Base-by-base conservation (phyloP, 2,329 filamentous ascomycete species). In the Alternaria ethzedia region DNA sequence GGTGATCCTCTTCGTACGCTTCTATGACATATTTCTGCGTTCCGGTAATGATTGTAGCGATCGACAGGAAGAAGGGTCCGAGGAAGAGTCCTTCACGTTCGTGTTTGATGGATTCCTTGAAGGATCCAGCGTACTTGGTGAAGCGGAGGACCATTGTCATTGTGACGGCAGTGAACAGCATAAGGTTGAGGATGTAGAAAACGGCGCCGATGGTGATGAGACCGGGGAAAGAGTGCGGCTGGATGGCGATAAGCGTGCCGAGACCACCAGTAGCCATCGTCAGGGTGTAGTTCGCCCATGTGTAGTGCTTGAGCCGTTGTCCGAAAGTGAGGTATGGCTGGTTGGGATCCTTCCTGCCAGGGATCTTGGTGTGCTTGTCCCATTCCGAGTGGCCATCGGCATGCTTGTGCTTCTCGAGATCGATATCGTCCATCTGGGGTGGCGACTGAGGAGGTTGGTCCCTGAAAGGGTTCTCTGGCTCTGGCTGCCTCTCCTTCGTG, bases 31-130 rank as follows among this genome's bases (percentile, higher is more conserved):
- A 80, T 55, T 76, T 78, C 45, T 82, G 80, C 13, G 81, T 82
- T 17, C 80, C 78, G 4, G 77, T 75, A 57, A 83, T 81, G 67
- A 83, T 82, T 10, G 80, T 82, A 5, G 82, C 77, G 20, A 79
- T 55, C 0, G 76, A 78, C 9, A 80, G 75, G 57, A 77, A 84
- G 70, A 84, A 79, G 5, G 82, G 82, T 3, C 80, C 79, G 17
- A 85, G 73, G 72, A 85, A 85, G 7, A 85, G 79, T 2, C 82
- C 82, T 72, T 88, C 86, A n/a, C 80, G 81, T 6, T 85, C 84
- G 61, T 85, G 83, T 0, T 78, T 81, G 21, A 86, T 75, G 0
- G 84, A 85, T 51, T 75, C 76, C 20, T 78, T 79, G 54, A 87
- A 78, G 8, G 82, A 80, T 21, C 79, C 78, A 2, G 81, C 80